Percentiles rank a stretch among this genome's conserved stretches.
phyloP scores from a whole-genome alignment of 768 basidiomycete genomes.

The Lactarius indigo region DNA sequence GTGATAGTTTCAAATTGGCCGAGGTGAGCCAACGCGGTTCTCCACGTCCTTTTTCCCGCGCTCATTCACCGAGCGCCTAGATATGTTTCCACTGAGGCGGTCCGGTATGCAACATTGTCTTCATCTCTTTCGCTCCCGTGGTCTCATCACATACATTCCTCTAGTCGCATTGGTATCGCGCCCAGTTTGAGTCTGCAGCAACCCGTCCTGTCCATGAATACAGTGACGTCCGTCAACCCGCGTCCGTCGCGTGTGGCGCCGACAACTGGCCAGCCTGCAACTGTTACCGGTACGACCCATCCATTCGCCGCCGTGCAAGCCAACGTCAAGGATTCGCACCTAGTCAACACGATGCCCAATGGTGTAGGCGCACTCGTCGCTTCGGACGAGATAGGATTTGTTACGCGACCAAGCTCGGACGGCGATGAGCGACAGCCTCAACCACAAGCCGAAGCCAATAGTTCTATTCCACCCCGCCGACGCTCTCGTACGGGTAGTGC shows the following conservation, averaged over 20 bases:
- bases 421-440: slow-evolving; percentile 15
- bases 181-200: slow-evolving; percentile 37
- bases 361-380: neutral
- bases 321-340: slow-evolving; percentile 14
- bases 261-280: neutral
- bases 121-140: neutral
- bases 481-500: slow-evolving; percentile 35
- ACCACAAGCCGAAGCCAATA: slow-evolving; percentile 11
- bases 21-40: slow-evolving; percentile 44
- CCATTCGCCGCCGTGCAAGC: slow-evolving; percentile 8
- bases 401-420: slow-evolving; percentile 21
- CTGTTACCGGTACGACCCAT: slow-evolving; percentile 4
- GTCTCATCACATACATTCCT: neutral
- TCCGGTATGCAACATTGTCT: slow-evolving; percentile 36
- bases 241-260: slow-evolving; percentile 12
- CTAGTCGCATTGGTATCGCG: slow-evolving; percentile 48
- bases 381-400: slow-evolving; percentile 20
- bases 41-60: neutral
- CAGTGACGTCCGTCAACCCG: slow-evolving; percentile 6
- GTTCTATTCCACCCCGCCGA: slow-evolving; percentile 22
- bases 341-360: slow-evolving; percentile 7
- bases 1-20: slow-evolving; percentile 86
- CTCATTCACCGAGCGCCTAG: slow-evolving; percentile 37
- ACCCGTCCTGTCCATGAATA: slow-evolving; percentile 11
- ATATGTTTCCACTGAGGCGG: slow-evolving; percentile 66